phyloP scores from a whole-genome alignment of 208 protist genomes.

The Leptomonas pyrrhocoris region DNA sequence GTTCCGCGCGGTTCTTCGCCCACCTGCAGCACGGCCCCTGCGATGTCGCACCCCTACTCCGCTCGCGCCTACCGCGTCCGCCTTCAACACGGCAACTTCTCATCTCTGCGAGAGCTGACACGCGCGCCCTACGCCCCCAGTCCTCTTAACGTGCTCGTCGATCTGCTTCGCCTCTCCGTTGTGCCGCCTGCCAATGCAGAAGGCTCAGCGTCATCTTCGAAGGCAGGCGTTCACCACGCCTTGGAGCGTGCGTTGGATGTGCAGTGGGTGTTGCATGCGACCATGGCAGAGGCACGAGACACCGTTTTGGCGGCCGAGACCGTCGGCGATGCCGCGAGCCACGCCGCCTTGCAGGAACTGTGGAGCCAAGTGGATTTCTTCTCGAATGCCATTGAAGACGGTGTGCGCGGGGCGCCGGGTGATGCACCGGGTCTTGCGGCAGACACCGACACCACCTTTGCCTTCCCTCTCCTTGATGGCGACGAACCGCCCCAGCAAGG shows the following conservation, averaged over 20 bases:
- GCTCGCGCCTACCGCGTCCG: slow-evolving; percentile 63
- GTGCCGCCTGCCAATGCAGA: background rate
- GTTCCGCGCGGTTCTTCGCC: background rate
- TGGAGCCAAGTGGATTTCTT: slow-evolving; percentile 14
- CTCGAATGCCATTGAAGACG: slow-evolving; percentile 16
- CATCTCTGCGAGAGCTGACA: slow-evolving; percentile 49
- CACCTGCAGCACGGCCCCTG: background rate
- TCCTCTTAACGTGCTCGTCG: slow-evolving; percentile 59
- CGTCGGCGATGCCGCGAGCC: slow-evolving; percentile 36
- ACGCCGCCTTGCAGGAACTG: slow-evolving; percentile 25
- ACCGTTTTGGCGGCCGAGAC: slow-evolving; percentile 29
- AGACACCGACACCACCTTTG: background rate
- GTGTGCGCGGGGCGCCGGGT: background rate
- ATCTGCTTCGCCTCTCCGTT: slow-evolving; percentile 44
- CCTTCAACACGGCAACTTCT: slow-evolving; percentile 49
- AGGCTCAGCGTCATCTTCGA: background rate
- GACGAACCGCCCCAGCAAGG: background rate
- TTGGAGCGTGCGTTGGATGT: slow-evolving; percentile 30
- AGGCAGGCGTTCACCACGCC: slow-evolving; percentile 9
- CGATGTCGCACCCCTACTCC: slow-evolving; percentile 34
- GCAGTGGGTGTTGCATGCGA: slow-evolving; percentile 25
- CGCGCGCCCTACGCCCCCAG: slow-evolving; percentile 65
- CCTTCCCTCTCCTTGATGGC: background rate
- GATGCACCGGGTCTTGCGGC: background rate
- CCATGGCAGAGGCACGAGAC: slow-evolving; percentile 28